A percentile compares a stretch with the other conserved stretches of the same genome.
These are phyloP conservation scores for Bertia moriformis DNA, from an alignment of 2,329 filamentous ascomycete genomes.

Conservation along the genomic window DNA sequence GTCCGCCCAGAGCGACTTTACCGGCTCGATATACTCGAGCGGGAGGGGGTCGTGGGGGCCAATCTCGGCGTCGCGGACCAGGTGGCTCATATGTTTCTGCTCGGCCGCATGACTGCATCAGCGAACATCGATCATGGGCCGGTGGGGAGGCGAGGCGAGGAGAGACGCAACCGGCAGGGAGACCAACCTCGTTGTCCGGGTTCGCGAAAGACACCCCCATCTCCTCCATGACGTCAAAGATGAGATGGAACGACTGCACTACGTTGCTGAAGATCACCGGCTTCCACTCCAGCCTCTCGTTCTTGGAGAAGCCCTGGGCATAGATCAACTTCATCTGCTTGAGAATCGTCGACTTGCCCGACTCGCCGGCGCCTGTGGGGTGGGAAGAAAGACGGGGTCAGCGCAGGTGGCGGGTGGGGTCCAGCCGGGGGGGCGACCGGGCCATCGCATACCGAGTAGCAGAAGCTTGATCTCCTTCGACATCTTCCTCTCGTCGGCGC, in stretches of 20 bases:
- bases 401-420: neutral
- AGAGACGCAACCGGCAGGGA: slow-evolving; percentile 5
- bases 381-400: slow-evolving; percentile 4
- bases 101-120: slow-evolving; percentile 10
- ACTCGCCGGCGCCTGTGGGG: slow-evolving; percentile 78
- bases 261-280: slow-evolving; percentile 93
- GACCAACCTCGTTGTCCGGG: slow-evolving; percentile 65
- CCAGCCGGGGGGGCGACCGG: no score
- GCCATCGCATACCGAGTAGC: slow-evolving; percentile 57
- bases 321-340: slow-evolving; percentile 99
- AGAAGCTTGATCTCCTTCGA: slow-evolving; percentile 84
- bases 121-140: neutral
- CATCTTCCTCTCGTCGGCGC: slow-evolving; percentile 75
- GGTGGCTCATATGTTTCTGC: slow-evolving; percentile 63
- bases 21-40: slow-evolving; percentile 61
- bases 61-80: slow-evolving; percentile 71
- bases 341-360: slow-evolving; percentile 87
- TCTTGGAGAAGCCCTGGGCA: slow-evolving; percentile 75
- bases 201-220: slow-evolving; percentile 67
- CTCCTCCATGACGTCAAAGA: slow-evolving; percentile 81
- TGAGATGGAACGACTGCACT: slow-evolving; percentile 77
- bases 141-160: neutral
- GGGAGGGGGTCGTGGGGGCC: slow-evolving; percentile 70
- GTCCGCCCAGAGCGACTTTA: slow-evolving; percentile 75
- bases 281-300: slow-evolving; percentile 84